Evolutionary conservation across 2,329 filamentous ascomycete species (phyloP).

Genomic region (Phoma sp.): DNA sequence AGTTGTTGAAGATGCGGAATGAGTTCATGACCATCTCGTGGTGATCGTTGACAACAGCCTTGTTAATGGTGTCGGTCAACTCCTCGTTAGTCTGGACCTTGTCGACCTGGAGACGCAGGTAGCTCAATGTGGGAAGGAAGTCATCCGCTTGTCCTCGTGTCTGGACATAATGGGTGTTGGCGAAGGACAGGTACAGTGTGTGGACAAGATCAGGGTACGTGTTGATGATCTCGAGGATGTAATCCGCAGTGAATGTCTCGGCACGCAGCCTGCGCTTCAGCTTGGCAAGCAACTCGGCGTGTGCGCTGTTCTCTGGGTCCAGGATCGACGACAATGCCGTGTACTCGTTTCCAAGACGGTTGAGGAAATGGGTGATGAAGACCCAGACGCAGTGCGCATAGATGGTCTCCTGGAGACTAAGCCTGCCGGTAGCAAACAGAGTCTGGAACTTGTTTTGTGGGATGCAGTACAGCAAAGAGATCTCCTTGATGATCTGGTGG

Average conservation of each 20-base stretch:
- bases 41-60: conserved; percentile 74
- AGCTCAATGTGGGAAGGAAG: conserved; percentile 73
- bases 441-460: conserved; percentile 95
- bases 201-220: conserved; percentile 87
- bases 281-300: conserved; percentile 87
- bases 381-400: conserved; percentile 98
- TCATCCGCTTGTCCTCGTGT: conserved; percentile 68
- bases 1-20: conserved; percentile 93
- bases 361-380: conserved; percentile 97
- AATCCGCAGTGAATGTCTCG: conserved; percentile 97
- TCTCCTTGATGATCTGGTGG: conserved; percentile 98
- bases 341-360: conserved; percentile 91
- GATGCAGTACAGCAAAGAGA: conserved; percentile 95
- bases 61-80: conserved; percentile 48
- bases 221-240: conserved; percentile 96
- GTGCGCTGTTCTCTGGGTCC: conserved; percentile 78
- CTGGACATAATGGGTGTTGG: conserved; percentile 80
- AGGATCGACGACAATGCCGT: conserved; percentile 82
- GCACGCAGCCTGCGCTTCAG: conserved; percentile 94
- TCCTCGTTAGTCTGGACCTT: conserved; percentile 57
- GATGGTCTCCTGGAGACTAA: conserved; percentile 95
- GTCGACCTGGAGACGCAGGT: conserved; percentile 69
- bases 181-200: conserved; percentile 88
- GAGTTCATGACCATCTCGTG: conserved; percentile 98
- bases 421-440: conserved; percentile 81